Base-by-base conservation (phyloP, 371 early-diverging fungal genomes). In the Syncephalastrum sp. region DNA sequence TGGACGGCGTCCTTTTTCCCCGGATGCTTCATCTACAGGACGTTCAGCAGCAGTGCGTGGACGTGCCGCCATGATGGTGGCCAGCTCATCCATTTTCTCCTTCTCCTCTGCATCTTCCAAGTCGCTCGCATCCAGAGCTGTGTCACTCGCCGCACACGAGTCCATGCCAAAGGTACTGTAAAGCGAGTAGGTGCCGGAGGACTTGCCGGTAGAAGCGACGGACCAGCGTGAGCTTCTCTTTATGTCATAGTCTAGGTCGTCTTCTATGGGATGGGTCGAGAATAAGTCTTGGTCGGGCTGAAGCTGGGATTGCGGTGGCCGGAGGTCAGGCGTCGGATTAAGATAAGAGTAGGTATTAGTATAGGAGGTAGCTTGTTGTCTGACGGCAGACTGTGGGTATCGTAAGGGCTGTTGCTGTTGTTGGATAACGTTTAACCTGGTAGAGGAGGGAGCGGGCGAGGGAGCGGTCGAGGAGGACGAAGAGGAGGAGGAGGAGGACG, bases 161-260 rank as follows among this genome's bases (percentile, higher is more conserved):
- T 65, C 61, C 14, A 55, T 58, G 16, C 64, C 64, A 71, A 71
- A 71, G 17, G 75, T 70, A 27, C 71, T 70, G 50, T 74, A 74
- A 4, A 74, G 54, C 1, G 74, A 74, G 55, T 65, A 63, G 2
- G 71, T 66, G n/a, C 60, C 69, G 6, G 69, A 58, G 10, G 71
- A 74, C 52, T 70, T 70, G 29, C 67, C 61, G 0, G 69, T 66
- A 21, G 72, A 72, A 33, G 62, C 60, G 42, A 56, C 54, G 15
- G 70, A 73, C 67, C 65, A 67, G 38, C 66, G 53, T 41, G 67
- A 50, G 47, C 19, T 41, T 17, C 57, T 47, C n/a, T 56, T 47
- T 14, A 50, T 17, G 27, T 51, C 51, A 51, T 51, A 25, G 6
- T 51, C 51, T 33, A 24, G 19, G 21, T 51, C 51, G 12, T 51